Base-by-base conservation (phyloP, 805 yeast species). In the Metschnikowia baotianmanensis region DNA sequence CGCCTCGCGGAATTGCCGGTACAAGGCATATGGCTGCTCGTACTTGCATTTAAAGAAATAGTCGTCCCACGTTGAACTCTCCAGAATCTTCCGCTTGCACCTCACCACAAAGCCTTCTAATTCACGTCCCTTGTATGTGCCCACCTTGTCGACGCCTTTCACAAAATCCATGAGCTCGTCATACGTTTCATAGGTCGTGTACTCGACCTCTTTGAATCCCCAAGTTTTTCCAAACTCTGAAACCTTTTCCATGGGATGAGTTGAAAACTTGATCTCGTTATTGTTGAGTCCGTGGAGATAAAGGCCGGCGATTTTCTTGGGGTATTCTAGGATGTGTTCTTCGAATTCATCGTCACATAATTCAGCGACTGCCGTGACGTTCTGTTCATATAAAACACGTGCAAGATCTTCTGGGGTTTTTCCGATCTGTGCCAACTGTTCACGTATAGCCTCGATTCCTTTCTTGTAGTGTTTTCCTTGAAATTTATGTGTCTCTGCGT, bases 91-190 rank as follows among this genome's bases (percentile, higher is more conserved):
- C 6, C 51, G 42, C 33, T 73, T 70, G 52, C 90, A 78, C 40
- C 99, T 72, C 4, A 93, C 71, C 1, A 93, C 99, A 67, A 91
- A 93, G 0, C 99, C 99, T 64, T 93, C 99, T 6, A 86, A 75
- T 49, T 88, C 96, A 27, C 71, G 66, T 1, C 77, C 80, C 1
- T 84, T 65, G 61, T 79, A 88, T 1, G 80, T 71, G 0, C 98
- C 98, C 0, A 83, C 77, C 40, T 71, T 62, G 0, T 83, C 74
- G 40, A 82, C 72, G 1, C 68, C 66, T 4, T 79, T 75, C 19
- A 90, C 61, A 50, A 82, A 83, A 1, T 41, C 40, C 47, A 72
- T 62, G 17, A 88, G 61, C 1, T 66, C 62, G 0, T 55, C 55
- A 25, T 79, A 58, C 4, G 65, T 62, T 0, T 62, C 55, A 19